Evolutionary conservation across 208 protist species (phyloP).

Genomic region (Naegleria gruberi): DNA sequence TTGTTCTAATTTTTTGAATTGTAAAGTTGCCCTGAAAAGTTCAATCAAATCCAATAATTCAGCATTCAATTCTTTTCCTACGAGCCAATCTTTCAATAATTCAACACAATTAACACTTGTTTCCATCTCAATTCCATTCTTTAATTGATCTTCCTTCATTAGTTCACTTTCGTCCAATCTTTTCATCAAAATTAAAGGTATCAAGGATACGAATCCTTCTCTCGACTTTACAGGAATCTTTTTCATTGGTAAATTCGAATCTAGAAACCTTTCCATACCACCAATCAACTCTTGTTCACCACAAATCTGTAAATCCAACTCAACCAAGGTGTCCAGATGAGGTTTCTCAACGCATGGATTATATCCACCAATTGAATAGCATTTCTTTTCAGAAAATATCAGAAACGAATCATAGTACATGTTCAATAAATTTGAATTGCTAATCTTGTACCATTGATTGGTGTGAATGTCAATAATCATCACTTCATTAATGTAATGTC

Average conservation of each 20-base stretch:
- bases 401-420: background rate
- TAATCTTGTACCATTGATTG: background rate
- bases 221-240: background rate
- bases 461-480: background rate
- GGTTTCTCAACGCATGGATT: background rate
- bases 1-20: too few relatives aligned
- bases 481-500: background rate
- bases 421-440: background rate
- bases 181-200: too few relatives aligned
- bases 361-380: background rate
- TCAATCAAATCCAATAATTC: too few relatives aligned
- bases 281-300: background rate
- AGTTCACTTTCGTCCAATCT: too few relatives aligned
- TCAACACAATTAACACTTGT: too few relatives aligned
- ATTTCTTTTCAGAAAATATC: background rate
- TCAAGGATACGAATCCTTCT: too few relatives aligned
- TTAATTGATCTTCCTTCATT: too few relatives aligned
- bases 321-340: background rate
- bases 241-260: background rate
- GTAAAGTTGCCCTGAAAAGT: too few relatives aligned
- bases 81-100: too few relatives aligned
- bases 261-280: background rate
- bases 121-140: too few relatives aligned
- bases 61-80: too few relatives aligned
- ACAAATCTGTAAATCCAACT: background rate